These are phyloP conservation scores for Neurospora sp. DNA, from an alignment of 495 filamentous ascomycete genomes.

Conservation along the genomic window DNA sequence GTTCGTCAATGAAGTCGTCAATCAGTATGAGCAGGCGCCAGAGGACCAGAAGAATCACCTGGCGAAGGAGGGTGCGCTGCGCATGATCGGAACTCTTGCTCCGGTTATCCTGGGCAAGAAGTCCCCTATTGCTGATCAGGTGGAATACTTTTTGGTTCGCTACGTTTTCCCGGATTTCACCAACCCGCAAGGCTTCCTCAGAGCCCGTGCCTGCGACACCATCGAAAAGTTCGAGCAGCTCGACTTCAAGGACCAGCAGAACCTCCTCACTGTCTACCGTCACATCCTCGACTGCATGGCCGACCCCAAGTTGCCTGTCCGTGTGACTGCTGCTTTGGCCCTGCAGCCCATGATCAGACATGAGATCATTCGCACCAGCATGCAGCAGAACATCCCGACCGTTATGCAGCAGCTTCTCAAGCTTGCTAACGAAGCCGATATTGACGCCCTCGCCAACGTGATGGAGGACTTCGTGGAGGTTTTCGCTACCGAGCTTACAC, in stretches of 20 bases:
- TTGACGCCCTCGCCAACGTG: constrained; percentile 92
- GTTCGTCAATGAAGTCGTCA: constrained; percentile 90
- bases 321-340: constrained; percentile 89
- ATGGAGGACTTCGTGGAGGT: constrained; percentile 99
- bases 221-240: constrained; percentile 95
- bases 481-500: constrained; percentile 88
- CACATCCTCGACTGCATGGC: constrained; percentile 98
- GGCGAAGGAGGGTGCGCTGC: constrained; percentile 89
- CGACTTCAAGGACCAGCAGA: constrained; percentile 89
- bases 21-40: constrained; percentile 68
- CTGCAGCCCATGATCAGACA: constrained; percentile 92
- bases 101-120: constrained; percentile 95
- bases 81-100: constrained; percentile 94
- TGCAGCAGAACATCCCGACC: constrained; percentile 98
- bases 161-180: constrained; percentile 98
- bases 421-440: constrained; percentile 89
- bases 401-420: constrained; percentile 99
- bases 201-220: constrained; percentile 91
- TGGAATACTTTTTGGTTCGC: constrained; percentile 97
- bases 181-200: constrained; percentile 84
- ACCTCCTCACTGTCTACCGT: constrained; percentile 88
- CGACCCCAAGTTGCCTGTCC: constrained; percentile 78
- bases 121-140: constrained; percentile 92
- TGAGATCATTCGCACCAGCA: constrained; percentile 81
- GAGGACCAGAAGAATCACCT: constrained; percentile 83